Evolutionary conservation across 2,329 filamentous ascomycete species (phyloP).

Genomic region (Knoxdaviesia capensis): DNA sequence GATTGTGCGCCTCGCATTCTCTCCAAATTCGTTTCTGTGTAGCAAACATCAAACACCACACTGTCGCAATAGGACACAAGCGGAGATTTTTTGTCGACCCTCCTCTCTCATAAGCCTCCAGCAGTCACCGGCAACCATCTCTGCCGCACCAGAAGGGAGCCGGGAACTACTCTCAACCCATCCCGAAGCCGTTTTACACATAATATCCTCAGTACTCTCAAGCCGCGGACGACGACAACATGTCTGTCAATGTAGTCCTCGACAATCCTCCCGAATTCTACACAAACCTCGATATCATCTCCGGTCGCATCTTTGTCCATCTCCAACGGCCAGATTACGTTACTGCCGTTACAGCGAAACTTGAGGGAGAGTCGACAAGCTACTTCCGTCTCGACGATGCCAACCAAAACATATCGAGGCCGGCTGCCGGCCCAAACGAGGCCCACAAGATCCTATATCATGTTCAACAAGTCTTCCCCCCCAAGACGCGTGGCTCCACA

Average conservation of each 20-base stretch:
- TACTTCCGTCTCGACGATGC: constrained; percentile 32
- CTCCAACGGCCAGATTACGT: constrained; percentile 49
- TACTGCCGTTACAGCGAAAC: constrained; percentile 58
- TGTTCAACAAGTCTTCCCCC: constrained; percentile 52
- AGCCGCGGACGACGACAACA: constrained; percentile 12
- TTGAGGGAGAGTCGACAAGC: constrained; percentile 61
- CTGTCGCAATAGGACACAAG: too few relatives aligned
- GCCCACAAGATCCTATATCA: constrained; percentile 60
- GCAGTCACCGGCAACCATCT: too few relatives aligned
- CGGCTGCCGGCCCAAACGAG: constrained; percentile 21
- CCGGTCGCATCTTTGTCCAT: constrained; percentile 35
- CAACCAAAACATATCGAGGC: constrained; percentile 14
- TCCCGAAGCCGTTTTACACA: too few relatives aligned
- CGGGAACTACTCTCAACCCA: too few relatives aligned
- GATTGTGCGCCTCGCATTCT: too few relatives aligned
- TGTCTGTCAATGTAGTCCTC: constrained; percentile 48
- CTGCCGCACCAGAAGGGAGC: too few relatives aligned
- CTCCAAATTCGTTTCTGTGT: too few relatives aligned
- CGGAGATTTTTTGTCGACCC: too few relatives aligned
- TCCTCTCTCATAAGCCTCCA: too few relatives aligned
- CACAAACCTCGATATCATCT: constrained; percentile 60
- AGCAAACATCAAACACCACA: too few relatives aligned
- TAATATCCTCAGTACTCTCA: too few relatives aligned
- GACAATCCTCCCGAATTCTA: constrained; percentile 50
- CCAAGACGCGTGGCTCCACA: constrained; percentile 21